Conservation (phyloP, 2,329 filamentous ascomycete species). For the Ascochyta fabae region DNA sequence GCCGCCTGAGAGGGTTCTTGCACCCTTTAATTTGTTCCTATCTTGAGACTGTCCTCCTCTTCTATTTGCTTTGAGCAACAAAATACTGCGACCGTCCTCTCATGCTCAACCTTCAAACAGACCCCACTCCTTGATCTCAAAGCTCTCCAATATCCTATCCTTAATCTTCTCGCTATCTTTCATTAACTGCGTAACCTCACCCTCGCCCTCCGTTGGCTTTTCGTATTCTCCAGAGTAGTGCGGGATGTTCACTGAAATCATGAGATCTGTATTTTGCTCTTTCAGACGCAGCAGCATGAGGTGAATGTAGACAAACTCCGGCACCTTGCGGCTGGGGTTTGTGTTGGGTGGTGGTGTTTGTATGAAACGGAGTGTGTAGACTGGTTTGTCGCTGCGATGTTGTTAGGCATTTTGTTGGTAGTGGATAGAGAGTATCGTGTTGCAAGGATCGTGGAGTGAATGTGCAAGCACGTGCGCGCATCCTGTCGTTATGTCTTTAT, state of each 20-base stretch:
- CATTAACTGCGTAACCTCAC: slow-evolving; percentile 63
- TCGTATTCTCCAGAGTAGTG: slow-evolving; percentile 78
- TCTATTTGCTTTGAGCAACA: not conserved
- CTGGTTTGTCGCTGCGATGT: slow-evolving; percentile 55
- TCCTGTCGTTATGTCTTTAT: not conserved
- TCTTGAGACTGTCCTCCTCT: not conserved
- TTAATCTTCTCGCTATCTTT: slow-evolving; percentile 67
- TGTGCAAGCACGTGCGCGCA: slow-evolving; percentile 3
- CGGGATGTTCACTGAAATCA: slow-evolving; percentile 88
- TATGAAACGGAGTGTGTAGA: slow-evolving; percentile 72
- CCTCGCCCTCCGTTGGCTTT: slow-evolving; percentile 73
- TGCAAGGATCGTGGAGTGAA: not conserved
- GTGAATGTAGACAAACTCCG: slow-evolving; percentile 74
- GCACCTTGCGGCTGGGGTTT: slow-evolving; percentile 40
- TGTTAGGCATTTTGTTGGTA: slow-evolving; percentile 7
- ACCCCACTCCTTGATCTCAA: slow-evolving; percentile 81
- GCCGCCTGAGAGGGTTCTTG: too few species aligned
- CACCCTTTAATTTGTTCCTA: too few species aligned
- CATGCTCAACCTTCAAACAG: slow-evolving; percentile 62
- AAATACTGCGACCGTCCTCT: not conserved
- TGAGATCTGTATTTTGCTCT: slow-evolving; percentile 76
- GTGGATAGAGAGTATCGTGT: not conserved
- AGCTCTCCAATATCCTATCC: slow-evolving; percentile 73
- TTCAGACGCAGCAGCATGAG: slow-evolving; percentile 79
- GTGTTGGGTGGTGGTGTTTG: slow-evolving; percentile 49